Conservation (phyloP, 1,139 yeast genomes). For the Kodamaea sp. region DNA sequence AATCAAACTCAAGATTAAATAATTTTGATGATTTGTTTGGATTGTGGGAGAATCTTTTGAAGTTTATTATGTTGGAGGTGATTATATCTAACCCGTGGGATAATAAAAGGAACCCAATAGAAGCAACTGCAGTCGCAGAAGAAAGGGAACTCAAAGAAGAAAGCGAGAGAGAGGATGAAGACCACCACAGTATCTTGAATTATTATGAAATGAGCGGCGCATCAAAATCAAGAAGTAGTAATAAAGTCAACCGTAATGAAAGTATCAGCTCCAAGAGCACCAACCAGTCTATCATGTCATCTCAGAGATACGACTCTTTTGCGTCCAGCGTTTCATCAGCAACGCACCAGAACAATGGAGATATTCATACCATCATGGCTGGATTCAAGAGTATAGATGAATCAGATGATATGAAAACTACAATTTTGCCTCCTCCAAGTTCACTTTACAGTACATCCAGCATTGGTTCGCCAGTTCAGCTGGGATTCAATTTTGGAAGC, state of each 20-base stretch:
- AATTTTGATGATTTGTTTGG: constrained; percentile 13
- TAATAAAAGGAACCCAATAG: constrained; percentile 1
- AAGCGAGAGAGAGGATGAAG: constrained; percentile 3
- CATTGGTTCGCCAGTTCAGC: neutral
- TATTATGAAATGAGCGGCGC: constrained; percentile 3
- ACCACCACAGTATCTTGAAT: constrained; percentile 5
- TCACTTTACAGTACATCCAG: neutral
- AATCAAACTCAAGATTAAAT: constrained; percentile 3
- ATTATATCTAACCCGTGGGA: constrained; percentile 6
- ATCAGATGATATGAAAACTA: constrained; percentile 2
- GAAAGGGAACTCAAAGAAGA: neutral
- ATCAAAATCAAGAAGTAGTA: constrained; percentile 1
- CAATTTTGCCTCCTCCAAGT: constrained; percentile 3
- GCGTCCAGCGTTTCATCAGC: constrained; percentile 9
- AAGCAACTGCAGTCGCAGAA: neutral
- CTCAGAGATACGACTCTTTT: constrained; percentile 12
- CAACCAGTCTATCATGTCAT: constrained; percentile 15
- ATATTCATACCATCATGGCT: constrained; percentile 2
- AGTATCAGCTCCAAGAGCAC: constrained; percentile 15
- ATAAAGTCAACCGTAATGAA: constrained; percentile 4
- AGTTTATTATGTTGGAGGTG: constrained; percentile 17
- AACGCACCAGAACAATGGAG: constrained; percentile 1
- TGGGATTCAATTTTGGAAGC: neutral
- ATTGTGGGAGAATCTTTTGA: constrained; percentile 23
- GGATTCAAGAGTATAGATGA: constrained; percentile 3